Evolutionary conservation across 768 basidiomycete genomes (phyloP).

Genomic region (Mycena filopes): DNA sequence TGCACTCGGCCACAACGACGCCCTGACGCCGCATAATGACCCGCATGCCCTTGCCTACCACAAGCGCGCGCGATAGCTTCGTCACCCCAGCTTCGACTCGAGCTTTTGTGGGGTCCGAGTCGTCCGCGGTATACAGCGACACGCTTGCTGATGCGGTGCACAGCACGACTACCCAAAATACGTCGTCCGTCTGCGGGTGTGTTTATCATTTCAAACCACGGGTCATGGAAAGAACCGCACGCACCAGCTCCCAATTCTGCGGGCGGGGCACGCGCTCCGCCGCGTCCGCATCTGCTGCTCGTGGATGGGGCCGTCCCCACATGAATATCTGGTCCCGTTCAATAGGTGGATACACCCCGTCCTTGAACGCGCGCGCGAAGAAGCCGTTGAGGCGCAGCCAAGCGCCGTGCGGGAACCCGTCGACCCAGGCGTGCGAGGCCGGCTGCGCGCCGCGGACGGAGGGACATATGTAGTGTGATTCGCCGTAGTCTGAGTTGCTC

Average conservation of each 20-base stretch:
- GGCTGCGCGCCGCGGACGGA: constrained; percentile 52
- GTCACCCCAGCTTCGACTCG: constrained; percentile 52
- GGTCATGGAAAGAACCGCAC: constrained; percentile 29
- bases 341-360: constrained; percentile 57
- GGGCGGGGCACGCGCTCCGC: constrained; percentile 53
- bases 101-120: constrained; percentile 42
- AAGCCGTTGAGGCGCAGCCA: constrained; percentile 28
- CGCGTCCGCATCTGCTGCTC: constrained; percentile 47
- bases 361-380: constrained; percentile 44
- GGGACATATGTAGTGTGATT: constrained; percentile 64
- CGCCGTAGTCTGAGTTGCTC: constrained; percentile 44
- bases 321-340: constrained; percentile 56
- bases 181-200: constrained; percentile 54
- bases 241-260: constrained; percentile 52
- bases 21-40: constrained; percentile 41
- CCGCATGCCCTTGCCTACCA: constrained; percentile 19
- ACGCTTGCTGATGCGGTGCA: constrained; percentile 53
- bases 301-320: constrained; percentile 62
- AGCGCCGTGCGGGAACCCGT: constrained; percentile 51
- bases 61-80: constrained; percentile 54
- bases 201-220: neutral
- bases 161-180: constrained; percentile 59
- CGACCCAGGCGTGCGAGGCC: constrained; percentile 50
- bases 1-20: constrained; percentile 45
- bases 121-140: constrained; percentile 49